Conservation (phyloP, 768 basidiomycete genomes). For the Suillus spraguei region DNA sequence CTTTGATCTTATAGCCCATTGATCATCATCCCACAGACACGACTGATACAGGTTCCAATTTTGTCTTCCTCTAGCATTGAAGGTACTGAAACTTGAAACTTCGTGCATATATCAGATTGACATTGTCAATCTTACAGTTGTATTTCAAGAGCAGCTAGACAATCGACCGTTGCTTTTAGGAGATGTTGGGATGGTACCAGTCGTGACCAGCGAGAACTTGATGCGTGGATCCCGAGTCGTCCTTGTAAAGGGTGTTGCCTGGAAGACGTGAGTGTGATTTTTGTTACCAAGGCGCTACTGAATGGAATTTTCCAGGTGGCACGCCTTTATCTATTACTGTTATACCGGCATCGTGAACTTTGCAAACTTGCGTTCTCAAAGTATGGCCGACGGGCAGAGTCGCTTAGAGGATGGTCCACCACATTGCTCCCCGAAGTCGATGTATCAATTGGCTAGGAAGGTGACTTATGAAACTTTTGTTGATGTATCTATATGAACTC, state of each 20-base stretch:
- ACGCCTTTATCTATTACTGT: conserved; percentile 13
- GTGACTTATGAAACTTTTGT: conserved; percentile 8
- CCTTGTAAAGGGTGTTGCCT: conserved; percentile 14
- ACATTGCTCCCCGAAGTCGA: conserved; percentile 27
- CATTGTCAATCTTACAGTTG: neutral
- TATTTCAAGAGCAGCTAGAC: neutral
- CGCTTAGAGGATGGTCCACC: conserved; percentile 2
- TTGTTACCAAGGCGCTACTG: neutral
- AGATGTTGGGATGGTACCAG: neutral
- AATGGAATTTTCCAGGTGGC: conserved; percentile 7
- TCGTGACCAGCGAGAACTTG: neutral
- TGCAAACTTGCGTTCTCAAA: conserved; percentile 11
- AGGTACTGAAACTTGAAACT: neutral
- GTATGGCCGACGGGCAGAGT: neutral
- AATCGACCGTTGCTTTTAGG: neutral
- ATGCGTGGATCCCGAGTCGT: neutral
- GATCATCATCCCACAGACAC: neutral
- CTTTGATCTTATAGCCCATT: neutral
- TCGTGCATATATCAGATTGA: neutral
- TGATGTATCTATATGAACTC: neutral
- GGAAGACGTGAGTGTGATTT: conserved; percentile 10
- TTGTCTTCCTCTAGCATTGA: conserved; percentile 6
- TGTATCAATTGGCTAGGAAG: conserved; percentile 27
- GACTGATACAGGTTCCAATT: neutral
- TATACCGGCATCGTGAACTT: conserved; percentile 14